Base-by-base conservation (phyloP, 768 basidiomycete species). In the Tulasnella sp. region DNA sequence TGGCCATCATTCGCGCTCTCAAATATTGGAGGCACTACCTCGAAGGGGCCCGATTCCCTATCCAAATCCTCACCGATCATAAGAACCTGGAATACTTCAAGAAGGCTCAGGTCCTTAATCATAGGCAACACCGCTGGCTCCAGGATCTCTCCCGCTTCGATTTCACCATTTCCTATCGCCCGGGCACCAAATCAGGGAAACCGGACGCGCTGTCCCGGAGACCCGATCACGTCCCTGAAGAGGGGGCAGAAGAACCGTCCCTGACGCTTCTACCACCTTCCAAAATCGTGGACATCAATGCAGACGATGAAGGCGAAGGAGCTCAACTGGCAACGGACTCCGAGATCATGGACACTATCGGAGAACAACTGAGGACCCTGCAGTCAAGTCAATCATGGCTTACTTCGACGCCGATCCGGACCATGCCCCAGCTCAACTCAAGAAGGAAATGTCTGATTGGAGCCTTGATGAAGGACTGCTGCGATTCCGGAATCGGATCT, bases 121-220 rank as follows among this genome's bases (percentile, higher is more conserved):
- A 72, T 12, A 44, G 84, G 41, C 84, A 84, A 81, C 81, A 82
- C 6, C 76, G 81, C 16, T 84, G 84, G 84, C 76, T 41, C 28
- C 75, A 80, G 12, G 80, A 80, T 76, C 14, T 84, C 6, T 64
- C 78, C 0, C 20, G 75, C 16, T 82, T 84, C 80, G 64, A 84
- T 79, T 84, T 83, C 84, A 75, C 28, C 6, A 46, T 82, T 28
- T 9, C 48, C 0, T 74, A 81, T 42, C n/a, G 64, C 28, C 82
- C 80, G 3, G 82, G 81, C 1, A 12, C 34, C 14, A 41, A 42
- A 42, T 78, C 77, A 22, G 22, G 81, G 44, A 24, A 76, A 20
- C 72, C 80, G 22, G 80, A 82, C 60, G n/a, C 41, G 22, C 75
- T 76, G 1, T 41, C 37, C 4, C 18, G 42, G 41, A 48, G 75